Conservation (phyloP, 306 rosid genomes). For the Prunus persica region Prunus_persica_NCBIv2 NC_034009.1:29712001-29712500, state of each 20-base stretch:
- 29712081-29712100: background rate
- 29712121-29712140: background rate
- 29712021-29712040: constrained; percentile 3
- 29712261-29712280: constrained; percentile 78
- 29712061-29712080: background rate
- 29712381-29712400: constrained; percentile 52
- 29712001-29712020: background rate
- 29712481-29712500: constrained; percentile 18
- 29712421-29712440: constrained; percentile 20
- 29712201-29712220: constrained; percentile 1
- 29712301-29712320: constrained; percentile 72
- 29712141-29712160: background rate
- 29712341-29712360: constrained; percentile 53
- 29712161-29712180: background rate
- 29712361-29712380: constrained; percentile 60
- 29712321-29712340: constrained; percentile 43
- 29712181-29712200: background rate
- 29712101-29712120: constrained; percentile 1
- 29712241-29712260: constrained; percentile 2
- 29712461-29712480: background rate
- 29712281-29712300: constrained; percentile 89
- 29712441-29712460: background rate
- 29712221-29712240: constrained; percentile 12
- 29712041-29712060: background rate
- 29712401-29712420: constrained; percentile 14